Conservation (phyloP, 1,284 basidiomycete species). For the Microbotryum lychnidis-dioicae region DNA sequence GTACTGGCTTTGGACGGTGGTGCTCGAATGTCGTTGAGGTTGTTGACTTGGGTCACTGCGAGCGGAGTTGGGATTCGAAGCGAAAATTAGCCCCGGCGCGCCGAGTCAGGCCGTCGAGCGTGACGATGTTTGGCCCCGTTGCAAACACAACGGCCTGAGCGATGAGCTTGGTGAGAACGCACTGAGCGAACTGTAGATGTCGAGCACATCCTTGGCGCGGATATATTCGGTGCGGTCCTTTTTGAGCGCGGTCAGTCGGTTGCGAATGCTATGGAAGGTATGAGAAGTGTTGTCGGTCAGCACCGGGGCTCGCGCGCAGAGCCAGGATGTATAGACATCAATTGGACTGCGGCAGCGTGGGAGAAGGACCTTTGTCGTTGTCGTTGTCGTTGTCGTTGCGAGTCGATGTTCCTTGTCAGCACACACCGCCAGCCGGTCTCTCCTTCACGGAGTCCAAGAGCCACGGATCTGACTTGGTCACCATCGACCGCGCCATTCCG, state of each 20-base stretch:
- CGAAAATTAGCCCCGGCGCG: not conserved
- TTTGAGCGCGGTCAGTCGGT: conserved; percentile 55
- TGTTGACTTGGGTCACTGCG: conserved; percentile 81
- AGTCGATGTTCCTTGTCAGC: not conserved
- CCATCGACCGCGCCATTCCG: too few species aligned
- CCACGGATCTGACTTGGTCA: too few species aligned
- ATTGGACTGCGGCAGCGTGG: not conserved
- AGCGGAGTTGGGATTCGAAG: not conserved
- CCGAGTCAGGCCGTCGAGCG: not conserved
- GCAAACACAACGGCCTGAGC: too few species aligned
- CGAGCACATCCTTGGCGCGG: conserved; percentile 70
- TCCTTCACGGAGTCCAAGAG: not conserved
- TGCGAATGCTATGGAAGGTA: conserved; percentile 63
- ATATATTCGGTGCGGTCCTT: conserved; percentile 47
- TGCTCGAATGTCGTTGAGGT: conserved; percentile 83
- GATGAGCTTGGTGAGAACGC: conserved; percentile 13
- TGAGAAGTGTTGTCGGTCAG: conserved; percentile 28
- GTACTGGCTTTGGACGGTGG: conserved; percentile 10
- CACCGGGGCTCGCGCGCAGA: not conserved
- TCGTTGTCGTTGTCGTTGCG: not conserved
- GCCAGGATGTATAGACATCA: not conserved
- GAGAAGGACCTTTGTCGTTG: not conserved
- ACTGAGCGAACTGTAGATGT: conserved; percentile 88
- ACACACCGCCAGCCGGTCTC: not conserved
- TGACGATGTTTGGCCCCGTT: not conserved